These are phyloP conservation scores for Pleurotus pulmonarius DNA, from an alignment of 768 basidiomycete genomes.

Conservation along the genomic window DNA sequence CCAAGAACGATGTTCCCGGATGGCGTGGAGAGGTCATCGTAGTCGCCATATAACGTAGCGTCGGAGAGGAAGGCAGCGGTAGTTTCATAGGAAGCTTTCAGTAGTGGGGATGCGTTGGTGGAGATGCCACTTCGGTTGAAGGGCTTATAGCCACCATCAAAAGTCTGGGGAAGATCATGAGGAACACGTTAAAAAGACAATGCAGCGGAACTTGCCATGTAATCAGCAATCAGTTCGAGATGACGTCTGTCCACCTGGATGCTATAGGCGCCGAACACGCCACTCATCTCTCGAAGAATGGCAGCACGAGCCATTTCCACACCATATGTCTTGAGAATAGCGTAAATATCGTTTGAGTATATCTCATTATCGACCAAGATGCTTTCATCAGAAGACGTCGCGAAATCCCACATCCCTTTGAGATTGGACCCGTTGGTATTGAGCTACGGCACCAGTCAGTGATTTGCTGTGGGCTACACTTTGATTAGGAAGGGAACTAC, in stretches of 20 bases:
- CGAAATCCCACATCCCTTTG: conserved; percentile 80
- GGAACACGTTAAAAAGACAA: background rate
- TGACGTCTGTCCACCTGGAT: conserved; percentile 94
- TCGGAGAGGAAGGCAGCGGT: conserved; percentile 92
- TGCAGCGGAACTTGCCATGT: conserved; percentile 71
- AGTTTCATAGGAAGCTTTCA: conserved; percentile 98
- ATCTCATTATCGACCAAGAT: conserved; percentile 77
- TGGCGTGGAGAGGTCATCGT: conserved; percentile 86
- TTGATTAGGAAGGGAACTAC: conserved; percentile 24
- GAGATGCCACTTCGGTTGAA: conserved; percentile 97
- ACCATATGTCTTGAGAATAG: conserved; percentile 87
- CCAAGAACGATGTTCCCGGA: conserved; percentile 92
- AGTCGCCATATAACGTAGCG: conserved; percentile 92
- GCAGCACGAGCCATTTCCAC: conserved; percentile 94
- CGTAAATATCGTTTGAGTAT: conserved; percentile 94
- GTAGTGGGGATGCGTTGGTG: conserved; percentile 88
- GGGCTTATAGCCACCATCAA: conserved; percentile 96
- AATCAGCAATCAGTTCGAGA: conserved; percentile 95
- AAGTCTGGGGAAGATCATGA: conserved; percentile 59
- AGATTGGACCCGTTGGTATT: conserved; percentile 95
- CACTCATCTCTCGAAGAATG: conserved; percentile 87
- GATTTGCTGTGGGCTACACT: background rate
- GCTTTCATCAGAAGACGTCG: conserved; percentile 44
- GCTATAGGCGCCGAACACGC: conserved; percentile 91
- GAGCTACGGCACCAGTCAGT: conserved; percentile 39